Evolutionary conservation across 805 yeast genomes (phyloP), one percentile per base, ranked within the genome.

Genomic region (Nakazawaea molendinolei): DNA sequence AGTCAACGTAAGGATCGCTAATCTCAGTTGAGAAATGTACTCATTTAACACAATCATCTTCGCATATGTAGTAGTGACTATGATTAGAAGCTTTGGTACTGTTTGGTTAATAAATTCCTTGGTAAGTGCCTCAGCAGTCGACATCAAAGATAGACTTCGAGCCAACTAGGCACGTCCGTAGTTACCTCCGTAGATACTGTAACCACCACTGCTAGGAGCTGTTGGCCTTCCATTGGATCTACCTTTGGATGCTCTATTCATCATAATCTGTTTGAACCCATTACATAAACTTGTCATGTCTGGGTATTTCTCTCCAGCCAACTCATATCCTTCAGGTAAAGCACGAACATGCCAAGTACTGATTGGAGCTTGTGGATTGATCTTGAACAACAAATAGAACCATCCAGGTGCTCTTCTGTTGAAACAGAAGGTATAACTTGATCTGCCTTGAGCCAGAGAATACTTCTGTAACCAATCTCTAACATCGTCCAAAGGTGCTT

Each of bases 371-470:
- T 65, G 67, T 13, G 75, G 77, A 50, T 72, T 84, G 26, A 87
- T 78, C 61, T 90, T 90, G 69, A 90, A 90, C 59, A 89, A 72
- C 41, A 92, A 64, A 49, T 76, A 68, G 56, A 92, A 87, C 77
- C 90, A 86, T n/a, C 98, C 97, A 2, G 99, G 96, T 28, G 80
- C 76, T 50, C 79, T 82, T 57, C 84, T 85, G 58, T 94, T 95
- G 57, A 76, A 79, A 53, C 95, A 84, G 65, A 89, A 92, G 28
- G 86, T 86, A 54, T 92, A 92, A 12, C 86, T 86, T 41, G 95
- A 82, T 60, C 87, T 79, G 29, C 95, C 92, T 51, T 89, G 87
- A 21, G 96, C 97, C 49, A 77, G 80, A 3, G 95, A 82, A 55
- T 86, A 92, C 22, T 90, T 78, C 42, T 85, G 83, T 46, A 92